Evolutionary conservation across 495 filamentous ascomycete genomes (phyloP), one percentile per base, ranked within the genome.

Genomic region (Talaromyces nanjingensis): DNA sequence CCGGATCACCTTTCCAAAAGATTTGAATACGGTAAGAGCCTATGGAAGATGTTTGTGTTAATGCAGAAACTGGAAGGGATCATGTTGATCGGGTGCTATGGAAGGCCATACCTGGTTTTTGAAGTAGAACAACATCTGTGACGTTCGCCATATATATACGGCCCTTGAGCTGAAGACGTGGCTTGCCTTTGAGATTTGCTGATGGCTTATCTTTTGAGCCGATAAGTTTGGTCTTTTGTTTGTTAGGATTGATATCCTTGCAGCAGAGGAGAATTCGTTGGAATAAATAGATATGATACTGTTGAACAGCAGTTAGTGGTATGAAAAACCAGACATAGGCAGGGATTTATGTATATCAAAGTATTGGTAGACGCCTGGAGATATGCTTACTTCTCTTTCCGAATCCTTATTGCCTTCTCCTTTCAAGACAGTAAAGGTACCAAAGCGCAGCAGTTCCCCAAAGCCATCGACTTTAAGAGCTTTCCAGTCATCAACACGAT

Each of bases 101-200:
- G 65, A 54, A 64, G 42, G 59, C 66, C 76, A 69, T 87, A 96
- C 93, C 93, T 70, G 89, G 88, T 73, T 91, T 96, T 61, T 86
- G 83, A 34, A 92, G 77, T 18, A 89, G 91, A 4, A 96, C 78
- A 25, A 96, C 89, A 70, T 98, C 92, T 6, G 94, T 98, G 53
- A 98, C 93, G 71, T 98, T 98, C 62, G 93, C 92, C 93, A 98
- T 97, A 76, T 98, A 98, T 69, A 98, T 98, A 22, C 94, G 86
- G 25, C 94, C 94, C 76, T 98, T 98, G 34, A 98, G 82, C 72
- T 96, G 92, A 57, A 98, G 79, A 72, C 90, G 93, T 37, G 88
- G 84, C 69, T 90, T 90, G 59, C 85, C 83, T 70, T 89, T 93
- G 66, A 84, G 86, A 73, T 87, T 85, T 62, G 86, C 83, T 55